phyloP scores from a whole-genome alignment of 345 rosid genomes.

The Populus euphratica region DNA sequence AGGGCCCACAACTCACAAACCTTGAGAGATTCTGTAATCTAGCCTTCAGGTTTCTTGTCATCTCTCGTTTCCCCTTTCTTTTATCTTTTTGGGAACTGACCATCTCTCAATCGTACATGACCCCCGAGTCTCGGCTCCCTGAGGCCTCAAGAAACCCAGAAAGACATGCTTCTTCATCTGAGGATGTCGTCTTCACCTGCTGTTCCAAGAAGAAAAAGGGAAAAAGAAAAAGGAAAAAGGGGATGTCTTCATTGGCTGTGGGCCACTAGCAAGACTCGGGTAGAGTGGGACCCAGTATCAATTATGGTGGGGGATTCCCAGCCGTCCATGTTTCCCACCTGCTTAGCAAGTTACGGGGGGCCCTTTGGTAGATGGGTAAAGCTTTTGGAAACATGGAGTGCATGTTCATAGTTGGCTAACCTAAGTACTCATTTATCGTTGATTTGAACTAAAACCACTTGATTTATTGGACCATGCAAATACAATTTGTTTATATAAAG shows the following conservation, averaged over 20 bases:
- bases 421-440: too few relatives aligned
- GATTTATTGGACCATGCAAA: too few relatives aligned
- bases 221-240: background rate
- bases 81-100: background rate
- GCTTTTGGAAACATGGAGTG: background rate
- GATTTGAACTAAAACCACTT: too few relatives aligned
- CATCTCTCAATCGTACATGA: background rate
- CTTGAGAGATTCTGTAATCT: slow-evolving; percentile 24
- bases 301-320: background rate
- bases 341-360: background rate
- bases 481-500: too few relatives aligned
- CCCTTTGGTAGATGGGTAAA: too few relatives aligned
- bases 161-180: background rate
- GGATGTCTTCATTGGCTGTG: slow-evolving; percentile 7
- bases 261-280: background rate
- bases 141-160: background rate
- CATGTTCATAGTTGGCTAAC: too few relatives aligned
- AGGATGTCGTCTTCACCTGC: background rate
- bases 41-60: slow-evolving; percentile 17
- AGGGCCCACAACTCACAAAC: slow-evolving; percentile 24
- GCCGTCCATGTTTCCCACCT: slow-evolving; percentile 26
- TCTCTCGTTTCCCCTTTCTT: background rate
- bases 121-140: background rate
- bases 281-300: background rate
- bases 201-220: background rate